Evolutionary conservation across 2,329 filamentous ascomycete species (phyloP).

Genomic region (Fusarium heterosporum): DNA sequence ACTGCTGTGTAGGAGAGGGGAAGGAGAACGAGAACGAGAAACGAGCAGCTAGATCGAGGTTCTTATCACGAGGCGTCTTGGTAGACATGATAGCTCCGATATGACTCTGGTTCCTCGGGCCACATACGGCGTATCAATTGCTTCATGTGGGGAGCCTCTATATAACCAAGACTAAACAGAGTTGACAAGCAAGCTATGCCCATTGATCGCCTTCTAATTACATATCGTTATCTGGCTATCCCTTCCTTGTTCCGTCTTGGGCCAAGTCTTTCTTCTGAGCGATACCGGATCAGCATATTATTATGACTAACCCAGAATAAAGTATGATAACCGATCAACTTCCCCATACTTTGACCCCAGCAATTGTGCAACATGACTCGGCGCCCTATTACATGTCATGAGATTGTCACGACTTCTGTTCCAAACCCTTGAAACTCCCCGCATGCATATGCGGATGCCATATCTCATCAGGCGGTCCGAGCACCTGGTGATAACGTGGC

Average conservation of each 20-base stretch:
- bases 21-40: background rate
- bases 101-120: conserved; percentile 22
- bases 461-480: background rate
- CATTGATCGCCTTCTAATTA: conserved; percentile 9
- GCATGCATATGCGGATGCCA: background rate
- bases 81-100: conserved; percentile 19
- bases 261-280: background rate
- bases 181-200: conserved; percentile 9
- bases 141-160: conserved; percentile 27
- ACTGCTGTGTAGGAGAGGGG: background rate
- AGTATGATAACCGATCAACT: background rate
- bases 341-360: conserved; percentile 3
- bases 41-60: conserved; percentile 9
- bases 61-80: conserved; percentile 37
- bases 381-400: conserved; percentile 25
- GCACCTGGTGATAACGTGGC: background rate
- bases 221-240: conserved; percentile 18
- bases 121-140: conserved; percentile 19
- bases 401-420: conserved; percentile 11
- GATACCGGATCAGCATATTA: background rate
- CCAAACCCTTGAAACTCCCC: background rate
- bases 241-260: conserved; percentile 24
- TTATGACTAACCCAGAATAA: background rate
- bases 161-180: conserved; percentile 14
- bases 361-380: conserved; percentile 11